Base-by-base conservation (phyloP, 345 rosid genomes). In the Hypericum androsaemum region DNA sequence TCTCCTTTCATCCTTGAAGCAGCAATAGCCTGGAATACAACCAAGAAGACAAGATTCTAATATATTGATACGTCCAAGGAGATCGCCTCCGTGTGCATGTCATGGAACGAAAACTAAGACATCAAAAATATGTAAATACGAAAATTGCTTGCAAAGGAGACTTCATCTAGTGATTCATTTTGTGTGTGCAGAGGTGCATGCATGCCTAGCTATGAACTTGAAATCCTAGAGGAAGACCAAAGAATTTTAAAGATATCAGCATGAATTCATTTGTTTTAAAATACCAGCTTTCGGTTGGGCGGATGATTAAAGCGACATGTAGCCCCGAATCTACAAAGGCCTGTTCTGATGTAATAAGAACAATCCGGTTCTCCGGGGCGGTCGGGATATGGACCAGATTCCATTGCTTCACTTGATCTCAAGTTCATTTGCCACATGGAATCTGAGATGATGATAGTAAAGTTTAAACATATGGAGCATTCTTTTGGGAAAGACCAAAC, bases 301-400 rank as follows among this genome's bases (percentile, higher is more conserved):
- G 99, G 86, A 57, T 80, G 86, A 64, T 80, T 77, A 66, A 70
- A 80, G 50, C 86, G 78, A 56, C 86, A 80, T 12, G 77, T 80
- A 47, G 80, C 66, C 35, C 86, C 82, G 74, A 86, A 94, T 75
- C 97, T 79, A 69, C 99, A 94, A 52, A 94, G 92, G 39, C 99
- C 99, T 44, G 99, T 94, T 73, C 97, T 73, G 54, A 94, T 86
- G 65, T 94, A 94, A 76, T 83, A 88, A 63, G 97, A 82, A 71
- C 99, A 94, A 73, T 88, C 89, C 4, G 81, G 95, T 71, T 88
- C 97, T 53, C 99, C 99, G 36, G 86, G 84, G 41, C 89, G 84
- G 66, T 86, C 89, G 12, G 99, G 97, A 58, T 83, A 86, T 9
- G 79, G 59, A 56, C 89, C 78, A 28, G 79, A 36, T 69, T 88